These are phyloP conservation scores for Sideroxylon spinosum DNA, from an alignment of 179 eudicot genomes.

Conservation along the genomic window DNA sequence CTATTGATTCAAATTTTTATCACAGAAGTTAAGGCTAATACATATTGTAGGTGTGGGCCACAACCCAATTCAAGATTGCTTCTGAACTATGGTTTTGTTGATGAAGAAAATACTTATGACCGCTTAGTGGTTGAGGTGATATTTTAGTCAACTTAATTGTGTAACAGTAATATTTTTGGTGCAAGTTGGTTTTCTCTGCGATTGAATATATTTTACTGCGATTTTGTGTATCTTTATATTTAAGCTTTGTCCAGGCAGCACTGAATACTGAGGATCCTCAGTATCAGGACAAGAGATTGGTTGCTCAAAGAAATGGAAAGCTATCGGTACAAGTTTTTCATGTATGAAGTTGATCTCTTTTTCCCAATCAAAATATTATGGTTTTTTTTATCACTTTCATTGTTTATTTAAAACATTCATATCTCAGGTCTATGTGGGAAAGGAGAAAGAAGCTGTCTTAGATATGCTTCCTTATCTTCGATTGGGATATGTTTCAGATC, in stretches of 20 bases:
- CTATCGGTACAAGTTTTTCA: slow-evolving; percentile 68
- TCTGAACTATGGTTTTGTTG: slow-evolving; percentile 92
- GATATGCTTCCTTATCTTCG: slow-evolving; percentile 96
- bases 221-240: not conserved
- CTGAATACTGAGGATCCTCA: slow-evolving; percentile 92
- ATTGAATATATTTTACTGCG: slow-evolving; percentile 3
- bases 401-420: not conserved
- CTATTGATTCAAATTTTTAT: not conserved
- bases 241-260: slow-evolving; percentile 53
- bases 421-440: slow-evolving; percentile 74
- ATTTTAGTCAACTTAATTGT: not conserved
- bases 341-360: slow-evolving; percentile 36
- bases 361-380: not conserved
- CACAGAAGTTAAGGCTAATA: slow-evolving; percentile 3
- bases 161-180: not conserved
- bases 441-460: slow-evolving; percentile 80
- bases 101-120: slow-evolving; percentile 87
- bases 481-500: slow-evolving; percentile 95
- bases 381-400: not conserved
- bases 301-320: slow-evolving; percentile 92
- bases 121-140: slow-evolving; percentile 78
- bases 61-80: slow-evolving; percentile 96
- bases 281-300: slow-evolving; percentile 97
- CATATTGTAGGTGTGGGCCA: slow-evolving; percentile 85
- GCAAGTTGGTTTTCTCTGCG: not conserved